phyloP scores from a whole-genome alignment of 129 eudicot species.

The Kitagawia praeruptora region DNA sequence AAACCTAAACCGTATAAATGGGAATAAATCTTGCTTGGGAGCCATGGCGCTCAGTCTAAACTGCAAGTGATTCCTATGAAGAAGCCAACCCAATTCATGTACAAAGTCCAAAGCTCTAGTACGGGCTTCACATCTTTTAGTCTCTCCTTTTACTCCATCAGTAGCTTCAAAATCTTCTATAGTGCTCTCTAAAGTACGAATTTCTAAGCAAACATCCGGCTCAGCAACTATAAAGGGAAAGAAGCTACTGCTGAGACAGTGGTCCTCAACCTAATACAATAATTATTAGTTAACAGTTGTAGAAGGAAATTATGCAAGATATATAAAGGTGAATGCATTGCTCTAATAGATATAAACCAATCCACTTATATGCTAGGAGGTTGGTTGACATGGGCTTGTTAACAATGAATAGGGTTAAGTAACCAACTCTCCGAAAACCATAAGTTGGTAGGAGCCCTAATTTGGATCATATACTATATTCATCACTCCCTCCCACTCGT shows the following conservation, averaged over 20 bases:
- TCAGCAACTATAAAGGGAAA: conserved; percentile 30
- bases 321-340: not conserved
- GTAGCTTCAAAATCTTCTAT: conserved; percentile 10
- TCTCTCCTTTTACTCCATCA: not conserved
- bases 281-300: not conserved
- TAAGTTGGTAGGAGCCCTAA: too few species aligned
- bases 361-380: not conserved
- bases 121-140: conserved; percentile 11
- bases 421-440: not conserved
- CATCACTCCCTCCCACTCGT: not conserved
- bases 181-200: conserved; percentile 18
- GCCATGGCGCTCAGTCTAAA: conserved; percentile 17
- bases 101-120: conserved; percentile 24
- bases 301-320: not conserved
- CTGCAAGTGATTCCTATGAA: conserved; percentile 22
- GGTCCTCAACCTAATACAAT: conserved; percentile 22
- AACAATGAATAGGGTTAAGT: not conserved
- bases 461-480: not conserved
- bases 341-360: not conserved
- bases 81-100: conserved; percentile 32
- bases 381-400: not conserved
- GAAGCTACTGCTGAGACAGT: conserved; percentile 24
- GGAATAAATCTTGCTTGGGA: conserved; percentile 12
- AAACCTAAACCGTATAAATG: conserved; percentile 23
- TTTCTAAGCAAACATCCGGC: conserved; percentile 25